Evolutionary conservation across 2,329 filamentous ascomycete genomes (phyloP).

Genomic region (Knufia fluminis): DNA sequence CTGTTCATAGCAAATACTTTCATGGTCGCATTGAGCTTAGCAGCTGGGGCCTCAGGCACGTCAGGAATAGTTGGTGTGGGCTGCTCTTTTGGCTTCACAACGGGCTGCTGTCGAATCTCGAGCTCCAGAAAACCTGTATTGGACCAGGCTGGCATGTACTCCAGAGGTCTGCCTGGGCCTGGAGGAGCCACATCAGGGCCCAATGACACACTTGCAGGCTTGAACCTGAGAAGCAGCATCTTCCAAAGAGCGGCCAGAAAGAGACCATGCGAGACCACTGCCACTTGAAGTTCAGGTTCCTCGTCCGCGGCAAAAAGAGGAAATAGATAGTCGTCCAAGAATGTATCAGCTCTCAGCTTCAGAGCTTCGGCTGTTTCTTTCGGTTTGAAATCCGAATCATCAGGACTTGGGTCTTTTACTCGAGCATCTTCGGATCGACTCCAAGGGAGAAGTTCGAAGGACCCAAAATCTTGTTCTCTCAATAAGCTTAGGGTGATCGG

Average conservation of each 20-base stretch:
- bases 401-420: constrained; percentile 12
- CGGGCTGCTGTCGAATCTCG: constrained; percentile 1
- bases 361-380: constrained; percentile 63
- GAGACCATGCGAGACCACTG: constrained; percentile 74
- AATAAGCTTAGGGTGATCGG: constrained; percentile 22
- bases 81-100: neutral
- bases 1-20: constrained; percentile 57
- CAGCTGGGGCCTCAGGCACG: neutral
- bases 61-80: neutral
- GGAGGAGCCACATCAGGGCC: constrained; percentile 33
- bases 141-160: constrained; percentile 52
- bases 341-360: constrained; percentile 52
- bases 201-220: constrained; percentile 37
- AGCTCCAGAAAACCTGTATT: constrained; percentile 56
- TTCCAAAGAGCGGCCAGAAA: constrained; percentile 63
- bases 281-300: constrained; percentile 37
- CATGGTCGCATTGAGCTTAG: constrained; percentile 24
- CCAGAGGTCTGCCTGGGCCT: constrained; percentile 31
- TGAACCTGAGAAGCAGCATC: constrained; percentile 50
- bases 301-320: constrained; percentile 41
- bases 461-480: constrained; percentile 35
- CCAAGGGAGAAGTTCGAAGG: constrained; percentile 29
- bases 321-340: constrained; percentile 56
- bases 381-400: constrained; percentile 41
- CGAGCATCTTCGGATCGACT: constrained; percentile 14